Percentiles rank a stretch among this genome's conserved stretches.
phyloP scores from a whole-genome alignment of 192 early-diverging fungal species.

The Dimargaris xerosporica region DNA sequence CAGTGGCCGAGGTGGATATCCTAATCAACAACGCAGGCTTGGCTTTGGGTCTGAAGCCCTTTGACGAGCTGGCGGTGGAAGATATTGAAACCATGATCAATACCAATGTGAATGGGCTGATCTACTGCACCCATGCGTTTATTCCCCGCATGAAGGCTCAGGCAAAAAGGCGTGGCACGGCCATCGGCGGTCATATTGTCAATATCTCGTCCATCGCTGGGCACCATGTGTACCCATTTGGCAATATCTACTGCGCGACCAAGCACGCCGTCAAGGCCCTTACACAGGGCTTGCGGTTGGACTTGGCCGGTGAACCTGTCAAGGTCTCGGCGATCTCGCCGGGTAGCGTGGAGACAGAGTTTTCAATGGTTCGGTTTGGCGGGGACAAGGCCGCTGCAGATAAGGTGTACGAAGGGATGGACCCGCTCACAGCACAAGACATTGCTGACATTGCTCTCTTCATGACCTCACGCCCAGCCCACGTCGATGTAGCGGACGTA shows the following conservation, averaged over 20 bases:
- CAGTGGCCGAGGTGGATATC: slow-evolving; percentile 51
- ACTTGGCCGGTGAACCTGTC: slow-evolving; percentile 56
- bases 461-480: slow-evolving; percentile 6
- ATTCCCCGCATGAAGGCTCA: slow-evolving; percentile 56
- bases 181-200: slow-evolving; percentile 54
- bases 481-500: slow-evolving; percentile 7
- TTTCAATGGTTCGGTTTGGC: slow-evolving; percentile 61
- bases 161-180: no score
- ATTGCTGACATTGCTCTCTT: slow-evolving; percentile 8
- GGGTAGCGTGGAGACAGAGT: slow-evolving; percentile 84
- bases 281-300: slow-evolving; percentile 50
- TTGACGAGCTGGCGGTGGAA: slow-evolving; percentile 41
- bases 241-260: slow-evolving; percentile 68
- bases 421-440: background rate
- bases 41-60: slow-evolving; percentile 50
- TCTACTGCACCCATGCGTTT: slow-evolving; percentile 67
- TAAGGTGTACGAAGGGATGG: slow-evolving; percentile 60
- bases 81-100: slow-evolving; percentile 66
- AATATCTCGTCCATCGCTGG: slow-evolving; percentile 73
- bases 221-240: slow-evolving; percentile 38
- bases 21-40: slow-evolving; percentile 86
- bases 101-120: slow-evolving; percentile 79
- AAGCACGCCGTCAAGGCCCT: slow-evolving; percentile 76
- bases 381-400: slow-evolving; percentile 49
- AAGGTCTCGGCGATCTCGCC: slow-evolving; percentile 67